Base-by-base conservation (phyloP, 257 asterid genomes). In the Paulownia fortunei region DNA sequence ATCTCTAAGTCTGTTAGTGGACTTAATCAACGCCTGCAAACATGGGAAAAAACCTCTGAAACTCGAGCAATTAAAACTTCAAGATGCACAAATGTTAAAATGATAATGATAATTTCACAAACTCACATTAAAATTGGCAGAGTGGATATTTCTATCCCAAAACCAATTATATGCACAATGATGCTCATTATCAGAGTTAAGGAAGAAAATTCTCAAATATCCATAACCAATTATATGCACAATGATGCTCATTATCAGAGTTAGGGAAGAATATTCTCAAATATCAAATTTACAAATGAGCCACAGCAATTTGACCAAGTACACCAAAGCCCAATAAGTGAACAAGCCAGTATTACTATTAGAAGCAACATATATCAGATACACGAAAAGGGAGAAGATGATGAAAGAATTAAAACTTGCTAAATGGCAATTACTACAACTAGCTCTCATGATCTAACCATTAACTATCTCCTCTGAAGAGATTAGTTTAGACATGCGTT, bases 1-100 rank as follows among this genome's bases (percentile, higher is more conserved):
- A 87, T 96, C 99, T 73, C 97, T 86, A 69, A 96, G 97, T 83
- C 99, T 86, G 86, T 89, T 96, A 10, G 96, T 96, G 58, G 99
- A 96, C 88, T 96, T 96, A 73, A 89, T 80, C 90, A 93, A 88
- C 16, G 98, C 97, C 99, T 96, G 98, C 81, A 83, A 72, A 71
- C 61, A 70, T 56, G 46, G 71, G 58, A 49, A 32, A 78, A 64
- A 37, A 26, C 7, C 52, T 63, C 58, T 47, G 18, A 73, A 76
- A 58, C 65, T 58, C 71, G 0, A 82, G 41, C 37, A 61, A 27
- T 15, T 27, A 26, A 74, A 77, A 12, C 16, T 61, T 58, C 60
- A 60, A 30, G 69, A 42, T 55, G 39, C 68, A 47, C 76, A 37
- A 16, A 55, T 8, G 6, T 60, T n/a, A 42, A 10, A 72, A 46